A percentile compares a stretch with the other conserved stretches of the same genome.
These are phyloP conservation scores for Mycena indigotica DNA, from an alignment of 768 basidiomycete species.

Conservation along the genomic window DNA sequence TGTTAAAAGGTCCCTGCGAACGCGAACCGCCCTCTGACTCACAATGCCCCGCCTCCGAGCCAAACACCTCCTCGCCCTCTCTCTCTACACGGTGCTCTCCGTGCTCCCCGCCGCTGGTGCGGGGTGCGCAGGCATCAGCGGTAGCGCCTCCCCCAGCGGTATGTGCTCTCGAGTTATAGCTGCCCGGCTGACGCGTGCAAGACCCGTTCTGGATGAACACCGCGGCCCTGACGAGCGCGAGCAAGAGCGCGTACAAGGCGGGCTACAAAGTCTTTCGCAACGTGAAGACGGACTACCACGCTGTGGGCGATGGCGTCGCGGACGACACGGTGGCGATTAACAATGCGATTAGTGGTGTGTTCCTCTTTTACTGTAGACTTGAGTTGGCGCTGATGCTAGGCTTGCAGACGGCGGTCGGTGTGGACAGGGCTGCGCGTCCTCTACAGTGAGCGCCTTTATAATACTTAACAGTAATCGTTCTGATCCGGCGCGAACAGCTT, in stretches of 20 bases:
- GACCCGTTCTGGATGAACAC: neutral
- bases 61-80: too few relatives aligned
- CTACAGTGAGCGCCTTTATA: neutral
- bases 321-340: conserved; percentile 13
- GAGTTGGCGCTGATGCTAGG: neutral
- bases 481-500: conserved; percentile 2
- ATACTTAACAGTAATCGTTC: neutral
- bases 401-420: neutral
- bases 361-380: neutral
- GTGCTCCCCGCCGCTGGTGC: too few relatives aligned
- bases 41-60: too few relatives aligned
- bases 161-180: neutral
- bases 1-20: too few relatives aligned
- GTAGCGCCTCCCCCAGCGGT: neutral
- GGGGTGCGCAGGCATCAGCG: neutral
- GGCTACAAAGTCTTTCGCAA: neutral
- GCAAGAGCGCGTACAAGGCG: neutral
- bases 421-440: conserved; percentile 9
- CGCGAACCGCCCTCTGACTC: too few relatives aligned
- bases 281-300: neutral
- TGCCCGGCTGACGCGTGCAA: neutral
- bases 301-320: conserved; percentile 2
- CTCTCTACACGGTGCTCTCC: too few relatives aligned
- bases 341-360: conserved; percentile 9
- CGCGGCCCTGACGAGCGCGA: neutral